These are phyloP conservation scores for Penicillium decumbens DNA, from an alignment of 2,329 filamentous ascomycete species.

Conservation along the genomic window DNA sequence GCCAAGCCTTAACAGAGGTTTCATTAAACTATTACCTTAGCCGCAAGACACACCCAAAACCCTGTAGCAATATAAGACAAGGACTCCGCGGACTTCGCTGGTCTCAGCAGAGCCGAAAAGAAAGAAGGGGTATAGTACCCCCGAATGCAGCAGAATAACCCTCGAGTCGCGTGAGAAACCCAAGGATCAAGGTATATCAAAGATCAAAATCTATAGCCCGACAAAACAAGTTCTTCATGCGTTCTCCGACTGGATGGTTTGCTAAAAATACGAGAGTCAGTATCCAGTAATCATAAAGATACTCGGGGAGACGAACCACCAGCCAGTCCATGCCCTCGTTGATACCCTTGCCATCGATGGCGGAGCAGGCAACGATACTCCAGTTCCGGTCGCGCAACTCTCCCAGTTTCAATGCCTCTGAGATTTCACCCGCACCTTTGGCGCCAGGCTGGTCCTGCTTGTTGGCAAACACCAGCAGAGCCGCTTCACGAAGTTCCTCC, in stretches of 20 bases:
- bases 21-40: conserved; percentile 35
- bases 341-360: conserved; percentile 90
- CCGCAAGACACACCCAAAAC: conserved; percentile 22
- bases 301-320: conserved; percentile 58
- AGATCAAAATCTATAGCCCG: conserved; percentile 30
- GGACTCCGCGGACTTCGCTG: conserved; percentile 25
- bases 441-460: conserved; percentile 98
- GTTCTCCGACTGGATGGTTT: conserved; percentile 44
- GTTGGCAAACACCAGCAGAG: conserved; percentile 92
- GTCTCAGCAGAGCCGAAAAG: conserved; percentile 21
- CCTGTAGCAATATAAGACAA: conserved; percentile 37
- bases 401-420: conserved; percentile 81
- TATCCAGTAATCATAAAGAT: neutral
- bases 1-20: conserved; percentile 12
- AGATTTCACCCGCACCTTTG: conserved; percentile 94
- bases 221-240: conserved; percentile 34
- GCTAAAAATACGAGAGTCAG: conserved; percentile 25
- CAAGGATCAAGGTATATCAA: conserved; percentile 28
- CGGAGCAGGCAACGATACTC: conserved; percentile 97
- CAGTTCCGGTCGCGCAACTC: conserved; percentile 95
- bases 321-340: conserved; percentile 99
- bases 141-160: conserved; percentile 21
- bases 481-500: conserved; percentile 89
- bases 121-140: conserved; percentile 20
- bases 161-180: conserved; percentile 11